Conservation (phyloP, 139 green algal genomes). For the Chlamydomonas schloesseri region DNA sequence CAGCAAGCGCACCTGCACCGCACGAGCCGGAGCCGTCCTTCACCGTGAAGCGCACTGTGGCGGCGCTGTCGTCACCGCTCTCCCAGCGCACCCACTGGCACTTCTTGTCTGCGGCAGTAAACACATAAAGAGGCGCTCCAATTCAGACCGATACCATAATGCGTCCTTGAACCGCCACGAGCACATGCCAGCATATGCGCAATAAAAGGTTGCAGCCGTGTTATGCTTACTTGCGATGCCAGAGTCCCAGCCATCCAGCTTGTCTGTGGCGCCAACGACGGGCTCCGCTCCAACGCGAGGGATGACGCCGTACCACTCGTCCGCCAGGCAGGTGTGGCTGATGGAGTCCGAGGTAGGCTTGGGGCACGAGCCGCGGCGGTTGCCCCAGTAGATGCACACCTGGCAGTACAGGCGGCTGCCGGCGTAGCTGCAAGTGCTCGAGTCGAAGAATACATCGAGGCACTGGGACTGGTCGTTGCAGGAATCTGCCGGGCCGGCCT, state of each 20-base stretch:
- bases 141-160: too few species aligned
- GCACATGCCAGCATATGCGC: too few species aligned
- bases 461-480: neutral
- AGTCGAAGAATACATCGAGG: neutral
- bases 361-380: neutral
- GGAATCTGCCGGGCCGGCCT: neutral
- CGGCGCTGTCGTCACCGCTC: neutral
- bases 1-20: neutral
- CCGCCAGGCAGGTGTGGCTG: conserved; percentile 2
- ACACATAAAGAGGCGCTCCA: too few species aligned
- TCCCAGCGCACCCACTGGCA: neutral
- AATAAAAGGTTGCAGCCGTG: too few species aligned
- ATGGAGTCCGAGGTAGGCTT: neutral
- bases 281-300: neutral
- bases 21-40: neutral
- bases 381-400: conserved; percentile 2
- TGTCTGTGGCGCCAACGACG: neutral
- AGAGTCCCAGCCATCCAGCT: neutral
- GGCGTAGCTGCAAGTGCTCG: neutral
- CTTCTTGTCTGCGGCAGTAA: neutral
- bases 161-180: too few species aligned
- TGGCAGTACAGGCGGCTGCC: neutral
- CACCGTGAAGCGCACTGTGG: neutral
- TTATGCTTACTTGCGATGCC: neutral
- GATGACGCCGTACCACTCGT: neutral